Conservation (phyloP, 1,284 basidiomycete genomes). For the Cryptococcus sp. region DNA sequence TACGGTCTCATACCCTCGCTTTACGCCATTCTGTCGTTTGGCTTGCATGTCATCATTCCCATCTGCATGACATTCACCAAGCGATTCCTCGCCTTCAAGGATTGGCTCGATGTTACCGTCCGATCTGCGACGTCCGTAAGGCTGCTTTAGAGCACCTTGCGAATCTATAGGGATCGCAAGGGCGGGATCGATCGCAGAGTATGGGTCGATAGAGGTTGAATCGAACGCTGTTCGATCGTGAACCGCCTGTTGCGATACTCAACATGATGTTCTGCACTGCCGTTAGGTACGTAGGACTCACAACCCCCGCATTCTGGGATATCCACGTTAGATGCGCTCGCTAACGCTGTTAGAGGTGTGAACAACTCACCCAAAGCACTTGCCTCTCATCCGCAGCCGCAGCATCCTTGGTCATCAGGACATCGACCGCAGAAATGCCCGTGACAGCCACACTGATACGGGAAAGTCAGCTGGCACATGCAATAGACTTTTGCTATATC, state of each 20-base stretch:
- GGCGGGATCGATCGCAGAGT: slow-evolving; percentile 1
- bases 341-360: too few relatives aligned
- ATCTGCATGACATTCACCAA: background rate
- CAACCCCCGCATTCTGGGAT: slow-evolving; percentile 18
- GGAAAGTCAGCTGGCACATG: slow-evolving; percentile 1
- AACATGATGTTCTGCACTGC: background rate
- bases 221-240: slow-evolving; percentile 14
- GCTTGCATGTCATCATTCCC: background rate
- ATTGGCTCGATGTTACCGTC: slow-evolving; percentile 4
- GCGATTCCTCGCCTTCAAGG: background rate
- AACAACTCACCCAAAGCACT: slow-evolving; percentile 25
- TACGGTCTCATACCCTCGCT: too few relatives aligned
- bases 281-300: too few relatives aligned
- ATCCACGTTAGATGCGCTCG: too few relatives aligned
- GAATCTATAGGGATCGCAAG: background rate
- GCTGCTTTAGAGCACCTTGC: slow-evolving; percentile 5
- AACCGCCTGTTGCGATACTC: slow-evolving; percentile 3
- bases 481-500: background rate
- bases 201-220: background rate
- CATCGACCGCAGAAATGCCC: slow-evolving; percentile 1
- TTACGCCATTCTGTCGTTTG: too few relatives aligned
- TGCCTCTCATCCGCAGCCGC: too few relatives aligned
- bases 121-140: slow-evolving; percentile 1
- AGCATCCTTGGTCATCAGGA: too few relatives aligned
- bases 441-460: slow-evolving; percentile 8